These are phyloP conservation scores for Hordeum marinum DNA, from an alignment of 176 grass and related monocot genomes.

Conservation along the genomic window DNA sequence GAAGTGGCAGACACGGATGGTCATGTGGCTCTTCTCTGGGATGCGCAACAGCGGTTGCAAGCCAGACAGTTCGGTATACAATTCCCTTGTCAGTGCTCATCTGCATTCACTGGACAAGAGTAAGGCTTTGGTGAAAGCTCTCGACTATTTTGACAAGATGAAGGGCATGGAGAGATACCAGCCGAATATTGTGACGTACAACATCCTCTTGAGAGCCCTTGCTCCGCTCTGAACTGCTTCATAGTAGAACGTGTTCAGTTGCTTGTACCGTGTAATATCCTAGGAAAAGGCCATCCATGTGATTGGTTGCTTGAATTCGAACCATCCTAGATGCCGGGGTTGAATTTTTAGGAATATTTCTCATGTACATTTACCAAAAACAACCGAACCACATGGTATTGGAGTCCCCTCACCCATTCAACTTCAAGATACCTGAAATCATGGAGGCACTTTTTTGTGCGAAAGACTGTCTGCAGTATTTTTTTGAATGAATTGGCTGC, in stretches of 20 bases:
- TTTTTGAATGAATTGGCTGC: too few relatives aligned
- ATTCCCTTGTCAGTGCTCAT: conserved; percentile 68
- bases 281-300: not conserved
- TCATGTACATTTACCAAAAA: not conserved
- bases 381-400: not conserved
- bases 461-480: too few relatives aligned
- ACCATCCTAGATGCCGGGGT: not conserved
- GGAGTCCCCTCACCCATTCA: not conserved
- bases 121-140: conserved; percentile 71
- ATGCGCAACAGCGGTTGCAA: conserved; percentile 79
- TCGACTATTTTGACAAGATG: conserved; percentile 92
- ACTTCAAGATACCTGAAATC: not conserved
- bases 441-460: too few relatives aligned
- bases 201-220: conserved; percentile 81
- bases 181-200: conserved; percentile 77
- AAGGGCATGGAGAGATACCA: conserved; percentile 73
- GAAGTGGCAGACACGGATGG: conserved; percentile 85
- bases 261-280: not conserved
- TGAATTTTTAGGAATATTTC: not conserved
- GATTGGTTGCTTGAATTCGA: not conserved
- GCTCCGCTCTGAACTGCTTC: conserved; percentile 22
- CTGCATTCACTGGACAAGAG: conserved; percentile 76
- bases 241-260: not conserved
- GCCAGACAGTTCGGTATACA: conserved; percentile 79
- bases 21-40: conserved; percentile 89